Evolutionary conservation across 768 basidiomycete species (phyloP), one percentile per base, ranked within the genome.

Genomic region (Leccinum rimulosum): DNA sequence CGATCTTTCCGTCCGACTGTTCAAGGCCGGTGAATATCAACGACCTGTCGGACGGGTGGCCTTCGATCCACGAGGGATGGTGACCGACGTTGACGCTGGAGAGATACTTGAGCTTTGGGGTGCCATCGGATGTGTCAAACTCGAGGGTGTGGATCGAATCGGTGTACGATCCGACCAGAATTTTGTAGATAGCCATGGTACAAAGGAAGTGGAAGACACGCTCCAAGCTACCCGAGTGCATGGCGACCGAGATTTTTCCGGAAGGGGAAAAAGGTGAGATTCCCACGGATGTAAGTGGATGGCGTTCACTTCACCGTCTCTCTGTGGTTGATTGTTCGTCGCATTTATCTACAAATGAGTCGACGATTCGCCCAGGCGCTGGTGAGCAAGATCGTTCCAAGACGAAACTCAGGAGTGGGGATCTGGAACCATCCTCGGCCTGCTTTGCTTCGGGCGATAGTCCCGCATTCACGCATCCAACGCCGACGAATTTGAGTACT

Each of bases 41-140:
- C 3, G 83, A 81, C 48, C 73, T 76, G 60, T 87, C 81, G 0
- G 68, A 71, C 0, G 86, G 84, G 66, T 88, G 82, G 7, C 76
- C 73, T 11, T 85, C 81, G 61, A 95, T 79, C 92, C 92, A 94
- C 6, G 90, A 91, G 1, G 91, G 88, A 65, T 84, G 83, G 62
- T 79, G 72, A 27, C 88, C 88, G 36, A 85, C 82, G 9, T 70
- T 67, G 53, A 83, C 65, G 15, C 77, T 62, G 4, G 83, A 80
- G 12, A 74, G 65, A 33, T 82, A 69, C 11, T 74, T 74, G 57
- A 92, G 73, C 25, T 77, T 87, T 72, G 27, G 86, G 80, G 55
- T 75, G 74, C 17, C 15, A 40, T 62, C 89, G 72, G 69, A 80
- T 73, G 47, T 77, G 65, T 90, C 82, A 66, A 94, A 93, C 19